Conservation (phyloP, 2,329 filamentous ascomycete genomes). For the Zymoseptoria tritici region DNA sequence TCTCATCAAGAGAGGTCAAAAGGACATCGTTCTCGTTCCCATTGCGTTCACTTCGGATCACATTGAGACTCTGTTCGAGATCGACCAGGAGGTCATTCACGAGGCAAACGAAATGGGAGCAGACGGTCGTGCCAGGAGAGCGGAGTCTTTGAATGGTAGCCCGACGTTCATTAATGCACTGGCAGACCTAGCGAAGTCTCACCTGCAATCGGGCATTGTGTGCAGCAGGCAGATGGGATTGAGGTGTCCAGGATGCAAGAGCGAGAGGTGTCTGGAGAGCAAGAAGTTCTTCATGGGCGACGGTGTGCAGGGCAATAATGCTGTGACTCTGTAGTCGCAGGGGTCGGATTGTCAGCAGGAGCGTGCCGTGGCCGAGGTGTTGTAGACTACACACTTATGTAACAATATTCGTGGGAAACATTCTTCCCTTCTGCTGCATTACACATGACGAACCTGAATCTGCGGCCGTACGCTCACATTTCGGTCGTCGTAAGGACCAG, state of each 20-base stretch:
- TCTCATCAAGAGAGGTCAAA: slow-evolving; percentile 85
- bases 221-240: slow-evolving; percentile 83
- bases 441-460: too few species aligned
- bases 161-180: slow-evolving; percentile 84
- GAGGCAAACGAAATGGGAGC: slow-evolving; percentile 70
- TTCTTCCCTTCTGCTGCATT: too few species aligned
- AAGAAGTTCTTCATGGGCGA: slow-evolving; percentile 54
- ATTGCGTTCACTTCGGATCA: slow-evolving; percentile 99
- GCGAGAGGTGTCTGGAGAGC: slow-evolving; percentile 73
- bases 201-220: slow-evolving; percentile 62
- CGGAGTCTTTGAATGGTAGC: slow-evolving; percentile 85
- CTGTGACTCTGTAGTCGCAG: slow-evolving; percentile 21
- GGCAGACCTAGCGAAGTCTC: slow-evolving; percentile 75
- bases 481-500: too few species aligned
- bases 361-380: neutral
- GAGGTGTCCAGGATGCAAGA: slow-evolving; percentile 88
- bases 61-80: slow-evolving; percentile 91
- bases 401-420: neutral
- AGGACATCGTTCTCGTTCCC: slow-evolving; percentile 81
- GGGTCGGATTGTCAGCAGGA: neutral
- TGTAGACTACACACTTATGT: neutral
- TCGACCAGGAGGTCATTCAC: slow-evolving; percentile 91
- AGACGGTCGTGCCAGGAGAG: slow-evolving; percentile 62
- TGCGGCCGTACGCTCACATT: too few species aligned
- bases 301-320: slow-evolving; percentile 22